A percentile compares a stretch with the other conserved stretches of the same genome.
Conservation (phyloP, 176 grass and related monocot species). For the Ensete glaucum region DNA sequence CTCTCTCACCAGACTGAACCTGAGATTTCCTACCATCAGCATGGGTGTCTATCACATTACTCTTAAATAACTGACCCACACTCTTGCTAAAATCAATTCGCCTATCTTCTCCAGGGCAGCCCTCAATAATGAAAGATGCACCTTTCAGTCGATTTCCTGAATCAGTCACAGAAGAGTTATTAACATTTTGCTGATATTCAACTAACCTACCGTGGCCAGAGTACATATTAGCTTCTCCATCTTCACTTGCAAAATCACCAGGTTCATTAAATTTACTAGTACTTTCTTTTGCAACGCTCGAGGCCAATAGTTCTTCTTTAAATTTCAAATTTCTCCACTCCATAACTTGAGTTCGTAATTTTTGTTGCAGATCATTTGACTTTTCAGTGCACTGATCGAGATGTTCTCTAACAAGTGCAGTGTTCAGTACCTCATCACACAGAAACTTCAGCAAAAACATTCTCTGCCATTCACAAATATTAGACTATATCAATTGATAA, state of each 20-base stretch:
- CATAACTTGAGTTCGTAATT: constrained; percentile 46
- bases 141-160: constrained; percentile 33
- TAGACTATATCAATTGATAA: neutral
- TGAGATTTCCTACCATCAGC: constrained; percentile 15
- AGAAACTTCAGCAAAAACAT: constrained; percentile 83
- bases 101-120: constrained; percentile 28
- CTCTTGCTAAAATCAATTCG: constrained; percentile 33
- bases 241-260: constrained; percentile 23
- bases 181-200: constrained; percentile 39
- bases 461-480: constrained; percentile 37
- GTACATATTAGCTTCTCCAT: constrained; percentile 29
- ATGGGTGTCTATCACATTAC: constrained; percentile 14
- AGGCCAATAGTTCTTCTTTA: constrained; percentile 44
- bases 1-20: neutral
- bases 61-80: constrained; percentile 24
- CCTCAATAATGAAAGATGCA: constrained; percentile 17
- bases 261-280: constrained; percentile 14
- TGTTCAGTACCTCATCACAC: constrained; percentile 88
- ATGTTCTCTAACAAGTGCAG: constrained; percentile 78
- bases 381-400: constrained; percentile 83
- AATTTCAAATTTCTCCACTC: constrained; percentile 81
- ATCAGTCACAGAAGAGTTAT: constrained; percentile 23
- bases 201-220: constrained; percentile 37
- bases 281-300: constrained; percentile 29
- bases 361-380: constrained; percentile 75